Evolutionary conservation across 805 yeast genomes (phyloP).

Genomic region (Lachancea waltii): DNA sequence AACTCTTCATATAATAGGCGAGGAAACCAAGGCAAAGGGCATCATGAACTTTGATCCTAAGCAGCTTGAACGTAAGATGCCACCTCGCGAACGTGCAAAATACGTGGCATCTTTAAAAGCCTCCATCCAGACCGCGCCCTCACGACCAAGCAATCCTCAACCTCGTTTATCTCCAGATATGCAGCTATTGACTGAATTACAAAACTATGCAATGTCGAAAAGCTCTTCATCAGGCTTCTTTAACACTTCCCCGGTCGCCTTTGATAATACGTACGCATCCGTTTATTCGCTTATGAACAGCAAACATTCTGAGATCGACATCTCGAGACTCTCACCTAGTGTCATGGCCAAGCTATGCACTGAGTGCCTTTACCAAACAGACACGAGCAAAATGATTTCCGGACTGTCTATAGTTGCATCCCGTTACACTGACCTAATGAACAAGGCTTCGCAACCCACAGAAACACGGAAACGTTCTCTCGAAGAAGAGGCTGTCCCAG

Average conservation of each 20-base stretch:
- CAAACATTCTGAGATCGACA: slow-evolving; percentile 62
- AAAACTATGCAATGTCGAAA: slow-evolving; percentile 27
- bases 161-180: slow-evolving; percentile 13
- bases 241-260: slow-evolving; percentile 33
- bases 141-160: slow-evolving; percentile 3
- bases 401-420: slow-evolving; percentile 66
- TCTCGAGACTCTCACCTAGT: slow-evolving; percentile 58
- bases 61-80: slow-evolving; percentile 23
- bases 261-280: slow-evolving; percentile 47
- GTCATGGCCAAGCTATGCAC: slow-evolving; percentile 57
- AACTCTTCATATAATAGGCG: slow-evolving; percentile 31
- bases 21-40: slow-evolving; percentile 33
- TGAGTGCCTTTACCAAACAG: slow-evolving; percentile 57
- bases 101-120: slow-evolving; percentile 10
- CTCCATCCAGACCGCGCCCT: slow-evolving; percentile 4
- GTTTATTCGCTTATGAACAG: slow-evolving; percentile 62
- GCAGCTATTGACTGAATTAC: slow-evolving; percentile 18
- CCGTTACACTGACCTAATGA: slow-evolving; percentile 49
- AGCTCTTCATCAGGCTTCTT: slow-evolving; percentile 23
- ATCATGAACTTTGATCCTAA: slow-evolving; percentile 24
- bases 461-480: slow-evolving; percentile 16
- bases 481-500: slow-evolving; percentile 7
- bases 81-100: slow-evolving; percentile 21
- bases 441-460: slow-evolving; percentile 15
- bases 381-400: slow-evolving; percentile 46